Conservation (phyloP, 441 rosid genomes). For the Populus hybrid region DNA sequence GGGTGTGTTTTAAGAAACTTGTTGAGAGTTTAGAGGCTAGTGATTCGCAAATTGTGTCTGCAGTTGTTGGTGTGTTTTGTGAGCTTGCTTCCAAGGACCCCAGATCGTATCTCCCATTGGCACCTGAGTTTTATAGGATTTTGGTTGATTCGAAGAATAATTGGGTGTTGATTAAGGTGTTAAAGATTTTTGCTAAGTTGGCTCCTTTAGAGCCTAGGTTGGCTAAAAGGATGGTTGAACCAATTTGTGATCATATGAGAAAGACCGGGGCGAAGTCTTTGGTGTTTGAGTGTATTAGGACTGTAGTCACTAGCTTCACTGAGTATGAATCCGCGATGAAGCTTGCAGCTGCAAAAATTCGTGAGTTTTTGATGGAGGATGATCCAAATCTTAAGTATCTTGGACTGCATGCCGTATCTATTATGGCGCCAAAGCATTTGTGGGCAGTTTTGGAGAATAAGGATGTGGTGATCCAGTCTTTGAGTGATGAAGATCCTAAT, state of each 20-base stretch:
- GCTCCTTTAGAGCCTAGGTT: constrained; percentile 78
- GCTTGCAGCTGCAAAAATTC: constrained; percentile 62
- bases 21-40: constrained; percentile 77
- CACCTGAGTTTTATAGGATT: constrained; percentile 81
- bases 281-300: constrained; percentile 79
- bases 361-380: constrained; percentile 77
- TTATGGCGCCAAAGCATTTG: constrained; percentile 58
- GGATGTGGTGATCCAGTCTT: constrained; percentile 77
- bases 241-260: constrained; percentile 83
- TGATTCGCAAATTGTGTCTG: constrained; percentile 57
- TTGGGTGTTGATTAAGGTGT: constrained; percentile 85
- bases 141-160: constrained; percentile 84
- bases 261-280: constrained; percentile 87
- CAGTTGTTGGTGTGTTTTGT: constrained; percentile 75
- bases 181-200: constrained; percentile 79
- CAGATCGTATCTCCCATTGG: constrained; percentile 70
- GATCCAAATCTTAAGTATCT: constrained; percentile 94
- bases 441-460: constrained; percentile 88
- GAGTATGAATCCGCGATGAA: constrained; percentile 84
- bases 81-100: constrained; percentile 75
- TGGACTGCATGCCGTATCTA: constrained; percentile 68
- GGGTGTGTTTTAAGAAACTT: constrained; percentile 74
- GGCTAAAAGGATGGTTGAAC: constrained; percentile 76
- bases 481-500: constrained; percentile 79
- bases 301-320: constrained; percentile 69